A percentile compares a stretch with the other conserved stretches of the same genome.
Evolutionary conservation across 208 protist species (phyloP).

Genomic region (Balamuthia mandrillaris): DNA sequence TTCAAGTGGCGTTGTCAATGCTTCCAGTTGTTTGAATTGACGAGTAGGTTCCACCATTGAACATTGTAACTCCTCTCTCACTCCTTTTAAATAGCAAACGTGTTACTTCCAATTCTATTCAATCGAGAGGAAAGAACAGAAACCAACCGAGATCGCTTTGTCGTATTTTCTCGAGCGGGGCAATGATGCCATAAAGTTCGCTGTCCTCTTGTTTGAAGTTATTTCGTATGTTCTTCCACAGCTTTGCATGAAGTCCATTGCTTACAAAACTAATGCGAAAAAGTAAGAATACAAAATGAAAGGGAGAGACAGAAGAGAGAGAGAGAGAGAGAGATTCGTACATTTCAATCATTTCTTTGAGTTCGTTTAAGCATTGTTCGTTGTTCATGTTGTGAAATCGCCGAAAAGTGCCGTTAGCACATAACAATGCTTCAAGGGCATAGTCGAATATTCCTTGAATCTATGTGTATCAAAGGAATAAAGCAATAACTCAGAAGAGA

Average conservation of each 20-base stretch:
- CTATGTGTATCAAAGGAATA: too few species aligned
- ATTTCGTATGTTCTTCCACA: background rate
- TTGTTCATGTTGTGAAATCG: background rate
- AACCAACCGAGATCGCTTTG: background rate
- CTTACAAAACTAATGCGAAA: background rate
- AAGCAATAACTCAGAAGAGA: too few species aligned
- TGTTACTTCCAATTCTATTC: background rate
- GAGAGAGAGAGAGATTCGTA: background rate
- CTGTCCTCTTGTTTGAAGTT: background rate
- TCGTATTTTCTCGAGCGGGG: background rate
- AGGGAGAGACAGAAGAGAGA: too few species aligned
- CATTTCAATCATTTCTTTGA: slow-evolving; percentile 3
- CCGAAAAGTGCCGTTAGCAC: background rate
- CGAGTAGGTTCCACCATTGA: background rate
- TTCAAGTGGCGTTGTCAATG: background rate
- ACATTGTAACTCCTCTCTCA: background rate
- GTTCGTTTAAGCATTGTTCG: background rate
- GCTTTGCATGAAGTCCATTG: background rate
- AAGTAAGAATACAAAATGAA: background rate
- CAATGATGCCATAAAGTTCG: background rate
- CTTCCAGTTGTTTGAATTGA: background rate
- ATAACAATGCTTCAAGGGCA: background rate
- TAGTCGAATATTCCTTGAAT: too few species aligned
- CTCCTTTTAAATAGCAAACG: background rate
- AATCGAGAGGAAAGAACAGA: background rate